phyloP scores from a whole-genome alignment of 192 early-diverging fungal genomes.

The Irineochytrium annulatum region DNA sequence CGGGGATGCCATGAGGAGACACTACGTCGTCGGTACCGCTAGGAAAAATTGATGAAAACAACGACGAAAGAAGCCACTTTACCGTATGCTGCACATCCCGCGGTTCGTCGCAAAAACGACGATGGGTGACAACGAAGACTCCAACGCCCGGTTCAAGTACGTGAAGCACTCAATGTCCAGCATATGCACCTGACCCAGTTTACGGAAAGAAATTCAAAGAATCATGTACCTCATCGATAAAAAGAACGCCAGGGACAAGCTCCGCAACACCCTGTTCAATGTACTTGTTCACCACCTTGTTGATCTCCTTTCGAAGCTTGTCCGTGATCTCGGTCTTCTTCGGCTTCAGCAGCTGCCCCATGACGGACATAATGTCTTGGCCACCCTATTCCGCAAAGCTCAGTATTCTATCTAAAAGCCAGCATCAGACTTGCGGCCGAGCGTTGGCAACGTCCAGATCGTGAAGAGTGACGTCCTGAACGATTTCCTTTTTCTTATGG shows the following conservation, averaged over 20 bases:
- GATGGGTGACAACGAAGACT: constrained; percentile 92
- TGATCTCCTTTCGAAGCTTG: constrained; percentile 96
- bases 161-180: constrained; percentile 99
- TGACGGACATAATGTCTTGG: constrained; percentile 97
- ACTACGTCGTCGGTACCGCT: constrained; percentile 47
- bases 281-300: constrained; percentile 98
- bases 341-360: constrained; percentile 97
- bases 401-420: background rate
- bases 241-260: constrained; percentile 94
- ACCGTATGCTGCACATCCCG: constrained; percentile 81
- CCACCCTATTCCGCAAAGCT: constrained; percentile 59
- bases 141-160: constrained; percentile 95
- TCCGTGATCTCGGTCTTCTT: constrained; percentile 99
- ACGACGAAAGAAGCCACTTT: too few relatives aligned
- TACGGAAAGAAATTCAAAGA: constrained; percentile 5
- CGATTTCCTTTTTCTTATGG: constrained; percentile 98
- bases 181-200: constrained; percentile 79
- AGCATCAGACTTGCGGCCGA: constrained; percentile 62
- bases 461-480: constrained; percentile 96
- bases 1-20: constrained; percentile 84
- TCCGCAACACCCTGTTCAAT: constrained; percentile 97
- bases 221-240: constrained; percentile 83
- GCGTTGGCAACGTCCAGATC: constrained; percentile 98
- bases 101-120: constrained; percentile 98
- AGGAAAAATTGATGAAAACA: constrained; percentile 12